Evolutionary conservation across 805 yeast genomes (phyloP).

Genomic region (Monosporozyma unispora): DNA sequence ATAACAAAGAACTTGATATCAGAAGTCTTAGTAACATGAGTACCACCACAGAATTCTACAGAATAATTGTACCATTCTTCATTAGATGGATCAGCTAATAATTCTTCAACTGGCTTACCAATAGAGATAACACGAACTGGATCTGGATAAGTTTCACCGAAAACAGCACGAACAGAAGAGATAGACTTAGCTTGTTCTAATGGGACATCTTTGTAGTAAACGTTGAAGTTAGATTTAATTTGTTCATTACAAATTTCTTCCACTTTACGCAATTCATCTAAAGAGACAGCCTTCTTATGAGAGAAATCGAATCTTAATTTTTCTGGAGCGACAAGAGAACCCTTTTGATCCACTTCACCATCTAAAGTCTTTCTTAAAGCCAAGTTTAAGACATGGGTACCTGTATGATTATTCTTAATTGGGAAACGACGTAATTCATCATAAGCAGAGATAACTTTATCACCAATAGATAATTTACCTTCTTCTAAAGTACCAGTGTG

Average conservation of each 20-base stretch:
- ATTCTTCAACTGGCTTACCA: constrained; percentile 81
- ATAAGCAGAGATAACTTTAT: constrained; percentile 71
- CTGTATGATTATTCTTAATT: constrained; percentile 94
- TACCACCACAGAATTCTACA: constrained; percentile 98
- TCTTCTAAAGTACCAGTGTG: constrained; percentile 84
- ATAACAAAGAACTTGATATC: constrained; percentile 88
- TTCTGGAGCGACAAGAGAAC: constrained; percentile 93
- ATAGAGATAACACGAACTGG: constrained; percentile 97
- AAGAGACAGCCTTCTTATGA: constrained; percentile 74
- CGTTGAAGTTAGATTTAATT: constrained; percentile 62
- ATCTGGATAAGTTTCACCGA: constrained; percentile 98
- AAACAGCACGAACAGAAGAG: constrained; percentile 88
- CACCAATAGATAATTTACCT: constrained; percentile 63
- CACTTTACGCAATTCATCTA: constrained; percentile 62
- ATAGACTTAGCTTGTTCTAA: constrained; percentile 66
- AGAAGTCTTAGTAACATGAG: constrained; percentile 86
- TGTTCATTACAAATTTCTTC: constrained; percentile 66
- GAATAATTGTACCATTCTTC: constrained; percentile 71
- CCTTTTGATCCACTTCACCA: constrained; percentile 85
- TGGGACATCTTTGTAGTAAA: constrained; percentile 76
- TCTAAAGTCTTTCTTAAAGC: constrained; percentile 85
- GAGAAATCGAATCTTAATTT: constrained; percentile 94
- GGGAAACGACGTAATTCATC: constrained; percentile 95
- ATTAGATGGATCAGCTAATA: constrained; percentile 61
- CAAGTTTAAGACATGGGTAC: constrained; percentile 88